Conservation (phyloP, 2,329 filamentous ascomycete species). For the Venturia aucupariae region DNA sequence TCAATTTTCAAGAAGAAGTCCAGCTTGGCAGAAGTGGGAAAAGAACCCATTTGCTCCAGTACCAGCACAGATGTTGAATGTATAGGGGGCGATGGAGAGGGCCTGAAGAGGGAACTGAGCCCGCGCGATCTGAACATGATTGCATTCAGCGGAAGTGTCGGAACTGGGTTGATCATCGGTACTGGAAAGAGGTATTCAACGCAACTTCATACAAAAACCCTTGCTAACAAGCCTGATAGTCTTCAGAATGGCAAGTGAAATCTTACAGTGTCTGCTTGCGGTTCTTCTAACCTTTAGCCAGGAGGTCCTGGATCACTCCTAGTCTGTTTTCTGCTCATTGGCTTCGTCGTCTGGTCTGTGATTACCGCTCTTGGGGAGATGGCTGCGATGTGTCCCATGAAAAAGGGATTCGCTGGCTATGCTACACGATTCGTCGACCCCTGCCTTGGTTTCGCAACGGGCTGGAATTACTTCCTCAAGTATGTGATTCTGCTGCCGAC, state of each 20-base stretch:
- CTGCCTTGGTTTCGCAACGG: conserved; percentile 13
- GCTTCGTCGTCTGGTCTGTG: conserved; percentile 12
- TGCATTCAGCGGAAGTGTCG: conserved; percentile 14
- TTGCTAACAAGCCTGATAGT: not conserved
- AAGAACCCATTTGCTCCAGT: not conserved
- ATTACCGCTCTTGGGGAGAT: conserved; percentile 15
- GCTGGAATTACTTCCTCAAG: conserved; percentile 12
- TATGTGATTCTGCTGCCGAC: conserved; percentile 8
- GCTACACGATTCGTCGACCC: conserved; percentile 15
- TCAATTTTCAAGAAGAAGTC: not conserved
- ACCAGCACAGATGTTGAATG: not conserved
- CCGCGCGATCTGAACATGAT: conserved; percentile 12
- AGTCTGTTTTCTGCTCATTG: not conserved
- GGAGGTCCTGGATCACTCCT: conserved; percentile 10
- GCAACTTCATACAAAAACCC: not conserved
- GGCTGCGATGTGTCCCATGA: conserved; percentile 12
- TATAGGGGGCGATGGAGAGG: not conserved
- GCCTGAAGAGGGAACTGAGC: conserved; percentile 7
- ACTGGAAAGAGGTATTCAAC: conserved; percentile 12
- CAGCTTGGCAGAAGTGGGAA: not conserved
- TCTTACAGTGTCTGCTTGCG: not conserved
- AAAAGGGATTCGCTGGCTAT: conserved; percentile 13
- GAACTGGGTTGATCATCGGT: conserved; percentile 16
- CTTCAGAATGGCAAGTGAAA: not conserved
- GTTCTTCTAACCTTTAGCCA: not conserved